Conservation (phyloP, 805 yeast species). For the Candida bentonensis region DNA sequence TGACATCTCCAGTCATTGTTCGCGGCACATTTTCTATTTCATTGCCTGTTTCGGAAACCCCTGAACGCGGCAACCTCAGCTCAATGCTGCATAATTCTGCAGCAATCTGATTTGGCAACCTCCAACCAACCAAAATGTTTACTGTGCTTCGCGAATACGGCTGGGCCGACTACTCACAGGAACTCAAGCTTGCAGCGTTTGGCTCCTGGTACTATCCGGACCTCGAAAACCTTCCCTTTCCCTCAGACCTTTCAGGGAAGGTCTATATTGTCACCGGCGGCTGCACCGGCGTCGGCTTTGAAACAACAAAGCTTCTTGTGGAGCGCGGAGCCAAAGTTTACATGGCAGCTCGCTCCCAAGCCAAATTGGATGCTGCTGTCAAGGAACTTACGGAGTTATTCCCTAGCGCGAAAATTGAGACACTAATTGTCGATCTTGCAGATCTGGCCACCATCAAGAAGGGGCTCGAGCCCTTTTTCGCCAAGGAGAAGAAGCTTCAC, state of each 20-base stretch:
- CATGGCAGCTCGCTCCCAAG: constrained; percentile 22
- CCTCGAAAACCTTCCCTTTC: neutral
- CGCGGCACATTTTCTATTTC: too few species aligned
- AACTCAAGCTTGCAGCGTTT: neutral
- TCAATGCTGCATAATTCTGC: too few species aligned
- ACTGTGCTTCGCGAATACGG: too few species aligned
- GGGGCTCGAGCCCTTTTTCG: constrained; percentile 21
- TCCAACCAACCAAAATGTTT: too few species aligned
- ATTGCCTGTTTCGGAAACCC: too few species aligned
- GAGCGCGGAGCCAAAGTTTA: constrained; percentile 22
- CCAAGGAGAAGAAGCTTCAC: constrained; percentile 13
- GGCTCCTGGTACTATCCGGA: neutral
- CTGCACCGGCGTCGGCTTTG: constrained; percentile 24
- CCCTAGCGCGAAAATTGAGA: constrained; percentile 12
- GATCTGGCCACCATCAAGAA: constrained; percentile 30
- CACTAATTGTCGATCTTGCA: constrained; percentile 11
- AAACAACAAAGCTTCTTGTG: constrained; percentile 21
- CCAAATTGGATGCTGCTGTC: constrained; percentile 19
- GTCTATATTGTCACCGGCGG: constrained; percentile 23
- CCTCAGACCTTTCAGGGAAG: constrained; percentile 19
- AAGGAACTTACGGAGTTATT: constrained; percentile 11
- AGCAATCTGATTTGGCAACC: too few species aligned
- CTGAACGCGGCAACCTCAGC: too few species aligned
- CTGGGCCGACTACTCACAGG: too few species aligned
- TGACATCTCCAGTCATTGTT: too few species aligned